phyloP scores from a whole-genome alignment of 73 alveolate genomes.

The Paramecium caudatum region DNA sequence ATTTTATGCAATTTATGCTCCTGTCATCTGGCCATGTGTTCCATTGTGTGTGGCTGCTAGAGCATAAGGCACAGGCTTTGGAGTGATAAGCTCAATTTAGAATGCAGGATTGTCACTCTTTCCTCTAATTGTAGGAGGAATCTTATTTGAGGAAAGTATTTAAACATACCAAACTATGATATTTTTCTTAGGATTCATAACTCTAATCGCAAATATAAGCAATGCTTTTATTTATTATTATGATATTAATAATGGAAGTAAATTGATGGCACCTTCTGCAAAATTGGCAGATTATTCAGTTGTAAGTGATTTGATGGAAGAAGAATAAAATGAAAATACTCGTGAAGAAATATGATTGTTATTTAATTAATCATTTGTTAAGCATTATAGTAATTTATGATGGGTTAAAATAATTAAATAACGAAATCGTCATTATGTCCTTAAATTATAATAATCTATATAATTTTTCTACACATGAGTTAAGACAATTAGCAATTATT shows the following conservation, averaged over 20 bases:
- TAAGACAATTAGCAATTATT: neutral
- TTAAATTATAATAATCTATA: constrained; percentile 8
- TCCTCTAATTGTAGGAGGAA: constrained; percentile 10
- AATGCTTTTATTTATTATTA: neutral
- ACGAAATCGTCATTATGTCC: neutral
- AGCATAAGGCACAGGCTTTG: constrained; percentile 13
- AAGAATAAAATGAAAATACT: neutral
- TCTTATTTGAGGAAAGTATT: neutral
- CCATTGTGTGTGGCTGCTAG: constrained; percentile 7
- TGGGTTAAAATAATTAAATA: too few relatives aligned
- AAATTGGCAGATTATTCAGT: constrained; percentile 13
- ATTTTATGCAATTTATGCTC: constrained; percentile 22
- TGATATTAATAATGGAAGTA: neutral
- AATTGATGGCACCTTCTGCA: neutral
- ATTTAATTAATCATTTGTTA: too few relatives aligned
- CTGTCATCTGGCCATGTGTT: constrained; percentile 37
- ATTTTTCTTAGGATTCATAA: constrained; percentile 1
- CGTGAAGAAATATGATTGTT: too few relatives aligned
- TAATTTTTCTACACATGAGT: constrained; percentile 3
- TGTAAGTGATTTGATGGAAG: neutral
- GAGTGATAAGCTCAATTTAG: neutral
- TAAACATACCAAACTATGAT: neutral
- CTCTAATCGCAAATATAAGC: neutral
- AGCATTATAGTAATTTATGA: too few relatives aligned
- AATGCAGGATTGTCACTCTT: constrained; percentile 11